Evolutionary conservation across 768 basidiomycete genomes (phyloP).

Genomic region (Tricholoma sp.): DNA sequence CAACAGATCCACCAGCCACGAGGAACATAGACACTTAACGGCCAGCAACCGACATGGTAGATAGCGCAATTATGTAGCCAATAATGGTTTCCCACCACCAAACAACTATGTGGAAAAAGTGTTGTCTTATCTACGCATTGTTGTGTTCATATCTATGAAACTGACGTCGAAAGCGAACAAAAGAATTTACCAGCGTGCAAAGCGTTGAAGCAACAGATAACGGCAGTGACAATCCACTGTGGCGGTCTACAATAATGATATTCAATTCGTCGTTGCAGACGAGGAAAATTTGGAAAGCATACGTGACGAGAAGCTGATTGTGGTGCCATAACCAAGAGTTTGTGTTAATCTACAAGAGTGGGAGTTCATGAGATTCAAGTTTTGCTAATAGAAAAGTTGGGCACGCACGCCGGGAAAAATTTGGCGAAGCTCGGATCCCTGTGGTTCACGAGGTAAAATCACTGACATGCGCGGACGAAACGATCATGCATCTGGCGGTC

Average conservation of each 20-base stretch:
- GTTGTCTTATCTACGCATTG: constrained; percentile 39
- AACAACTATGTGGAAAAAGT: no score
- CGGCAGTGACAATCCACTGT: constrained; percentile 51
- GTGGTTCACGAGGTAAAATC: no score
- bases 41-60: constrained; percentile 44
- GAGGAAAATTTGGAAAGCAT: constrained; percentile 13
- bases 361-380: background rate
- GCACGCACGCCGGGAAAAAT: constrained; percentile 48
- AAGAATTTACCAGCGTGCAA: constrained; percentile 39
- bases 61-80: constrained; percentile 56
- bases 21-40: constrained; percentile 61
- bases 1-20: constrained; percentile 52
- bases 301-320: constrained; percentile 58
- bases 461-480: no score
- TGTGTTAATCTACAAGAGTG: constrained; percentile 38
- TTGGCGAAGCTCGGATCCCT: constrained; percentile 55
- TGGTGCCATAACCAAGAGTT: constrained; percentile 58
- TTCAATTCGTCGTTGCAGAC: background rate
- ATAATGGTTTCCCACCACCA: constrained; percentile 59
- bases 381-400: background rate
- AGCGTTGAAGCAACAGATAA: constrained; percentile 46
- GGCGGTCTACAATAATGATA: constrained; percentile 40
- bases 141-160: background rate
- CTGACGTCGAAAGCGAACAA: background rate
- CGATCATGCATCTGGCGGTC: background rate